Evolutionary conservation across 192 early-diverging fungal genomes (phyloP), one percentile per base, ranked within the genome.

Genomic region (Mortierella antarctica): DNA sequence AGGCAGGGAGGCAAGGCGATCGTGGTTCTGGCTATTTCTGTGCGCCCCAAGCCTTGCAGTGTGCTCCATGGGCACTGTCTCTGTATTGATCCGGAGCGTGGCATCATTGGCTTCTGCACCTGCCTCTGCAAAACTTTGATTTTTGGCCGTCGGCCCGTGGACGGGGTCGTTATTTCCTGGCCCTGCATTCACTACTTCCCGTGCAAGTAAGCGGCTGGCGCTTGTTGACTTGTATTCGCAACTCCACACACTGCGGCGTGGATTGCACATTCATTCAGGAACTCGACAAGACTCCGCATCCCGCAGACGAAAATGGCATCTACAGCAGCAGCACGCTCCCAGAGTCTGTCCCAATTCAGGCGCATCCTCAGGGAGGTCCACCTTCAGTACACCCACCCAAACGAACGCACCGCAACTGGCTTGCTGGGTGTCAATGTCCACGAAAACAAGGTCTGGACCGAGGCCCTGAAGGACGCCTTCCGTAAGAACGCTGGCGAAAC

Each of bases 311-410:
- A 40, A 21, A 75, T 75, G 73, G 65, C 65, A 15, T 65, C 72
- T 18, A 13, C 49, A 31, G 11, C 68, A 58, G 47, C 64, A 67
- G 8, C 69, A 50, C 62, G 76, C n/a, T 61, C 68, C 31, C 67
- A 78, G 74, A 51, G 62, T 2, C 40, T 78, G 47, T 63, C 74
- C 45, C 68, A 79, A n/a, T 79, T 79, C 69, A 67, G 46, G 45
- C 76, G 76, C 40, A 79, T 79, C 57, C 69, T 79, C 68, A 65
- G 18, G 39, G 76, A 79, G 45, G 18, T 79, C 44, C 76, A 79
- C 31, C 68, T 79, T 39, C 76, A 79, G 59, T 79, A 79, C 58
- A 71, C 69, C 4, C 76, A 71, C 44, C 76, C 76, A 14, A 79
- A 71, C 15, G 76, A 79, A 14, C 64, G 71, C 48, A 54, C 62